Percentiles rank a stretch among this genome's conserved stretches.
phyloP scores from a whole-genome alignment of 73 alveolate species.

The Tetrahymena borealis region DNA sequence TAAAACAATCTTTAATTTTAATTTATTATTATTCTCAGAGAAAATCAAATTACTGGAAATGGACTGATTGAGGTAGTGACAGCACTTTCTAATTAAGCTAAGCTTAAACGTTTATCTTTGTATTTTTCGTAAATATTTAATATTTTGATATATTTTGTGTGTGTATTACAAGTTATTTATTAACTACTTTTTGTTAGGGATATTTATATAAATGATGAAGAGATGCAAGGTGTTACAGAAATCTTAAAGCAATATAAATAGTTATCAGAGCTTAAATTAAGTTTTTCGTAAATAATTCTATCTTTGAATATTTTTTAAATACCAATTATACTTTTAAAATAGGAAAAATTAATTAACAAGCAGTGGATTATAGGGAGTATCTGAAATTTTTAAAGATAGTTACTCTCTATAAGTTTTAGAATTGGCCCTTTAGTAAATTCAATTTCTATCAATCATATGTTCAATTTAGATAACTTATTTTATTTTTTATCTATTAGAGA shows the following conservation, averaged over 20 bases:
- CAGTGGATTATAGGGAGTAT: neutral
- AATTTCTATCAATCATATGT: no score
- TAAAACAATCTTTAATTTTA: neutral
- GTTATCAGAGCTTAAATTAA: neutral
- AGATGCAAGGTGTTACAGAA: neutral
- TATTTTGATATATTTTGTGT: no score
- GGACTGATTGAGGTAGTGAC: neutral
- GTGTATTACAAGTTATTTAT: no score
- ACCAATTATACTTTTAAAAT: neutral
- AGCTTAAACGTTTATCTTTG: neutral
- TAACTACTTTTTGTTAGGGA: neutral
- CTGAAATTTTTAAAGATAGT: neutral
- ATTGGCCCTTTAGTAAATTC: neutral
- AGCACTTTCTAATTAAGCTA: neutral
- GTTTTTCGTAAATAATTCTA: neutral
- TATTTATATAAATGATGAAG: neutral
- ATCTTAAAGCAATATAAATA: neutral
- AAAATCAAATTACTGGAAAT: neutral
- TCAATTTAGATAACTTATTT: no score
- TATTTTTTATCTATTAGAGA: no score
- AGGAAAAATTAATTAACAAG: neutral
- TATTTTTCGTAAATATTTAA: neutral
- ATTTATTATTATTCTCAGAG: neutral
- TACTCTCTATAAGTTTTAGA: neutral
- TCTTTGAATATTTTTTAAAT: neutral